Evolutionary conservation across 208 protist genomes (phyloP), one percentile per base, ranked within the genome.

Genomic region (Zelonia costaricensis): DNA sequence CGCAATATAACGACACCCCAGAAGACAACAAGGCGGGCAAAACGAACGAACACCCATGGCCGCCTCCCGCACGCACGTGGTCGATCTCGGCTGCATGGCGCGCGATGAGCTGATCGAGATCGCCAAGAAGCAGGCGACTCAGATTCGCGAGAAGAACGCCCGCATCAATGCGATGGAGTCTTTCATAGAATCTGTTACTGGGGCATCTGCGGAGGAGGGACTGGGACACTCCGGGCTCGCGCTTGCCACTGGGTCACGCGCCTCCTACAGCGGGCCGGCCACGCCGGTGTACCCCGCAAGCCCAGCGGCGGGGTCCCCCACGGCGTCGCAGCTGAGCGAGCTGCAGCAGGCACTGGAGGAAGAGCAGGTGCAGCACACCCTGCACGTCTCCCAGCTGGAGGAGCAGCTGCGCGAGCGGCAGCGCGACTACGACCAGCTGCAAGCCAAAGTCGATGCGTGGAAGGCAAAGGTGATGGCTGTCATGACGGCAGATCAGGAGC

Each of bases 91-190:
- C 20, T 2, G 38, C 16, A 82, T 91, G 77, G 42, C 78, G 1
- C 69, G 84, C 4, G 80, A 77, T 47, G 61, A 87, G 43, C 63
- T 91, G 10, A 84, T 91, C 44, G 75, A 82, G 18, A 52, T 86
- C 8, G 84, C 84, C 6, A 82, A 82, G 64, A 82, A 76, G 53
- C 76, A 87, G 48, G 69, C 76, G 8, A 65, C 10, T 20, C 67
- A 79, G 27, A 85, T 83, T 27, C 67, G 72, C 30, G 76, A 84
- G 53, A 90, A 90, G 53, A 84, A 80, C 64, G 59, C 15, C 2
- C 73, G 72, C 54, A 82, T 89, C 20, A 48, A 43, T 16, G 39
- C 57, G 3, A 69, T 86, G 45, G 78, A 85, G 57, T 8, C 73
- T 0, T 69, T 85, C 30, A 74, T 89, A 12, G 65, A 83, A 38